phyloP scores from a whole-genome alignment of 225 moss, liverwort and hornwort genomes.

The Physcomitrellopsis africana region DNA sequence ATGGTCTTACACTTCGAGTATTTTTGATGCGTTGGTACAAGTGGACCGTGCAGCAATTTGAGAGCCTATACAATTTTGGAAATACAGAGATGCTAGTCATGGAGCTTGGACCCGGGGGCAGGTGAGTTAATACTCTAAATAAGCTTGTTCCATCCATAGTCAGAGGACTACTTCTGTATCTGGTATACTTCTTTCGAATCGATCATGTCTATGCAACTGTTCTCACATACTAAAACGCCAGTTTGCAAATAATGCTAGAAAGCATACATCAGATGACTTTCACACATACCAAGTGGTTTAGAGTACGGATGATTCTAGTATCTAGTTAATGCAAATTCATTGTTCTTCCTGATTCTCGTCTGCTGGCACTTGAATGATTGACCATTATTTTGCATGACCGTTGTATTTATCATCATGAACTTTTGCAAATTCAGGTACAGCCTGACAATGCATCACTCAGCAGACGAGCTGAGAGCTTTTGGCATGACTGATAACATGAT shows the following conservation, averaged over 20 bases:
- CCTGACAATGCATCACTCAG: conserved; percentile 85
- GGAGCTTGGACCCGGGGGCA: conserved; percentile 99
- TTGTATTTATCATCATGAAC: conserved; percentile 16
- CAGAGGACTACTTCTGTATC: background rate
- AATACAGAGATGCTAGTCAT: conserved; percentile 93
- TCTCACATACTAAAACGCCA: conserved; percentile 4
- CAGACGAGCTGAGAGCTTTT: conserved; percentile 83
- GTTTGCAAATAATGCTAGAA: background rate
- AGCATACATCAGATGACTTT: background rate
- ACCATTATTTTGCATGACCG: background rate
- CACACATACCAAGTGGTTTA: no score
- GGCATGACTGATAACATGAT: conserved; percentile 99
- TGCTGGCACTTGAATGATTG: background rate
- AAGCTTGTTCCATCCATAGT: conserved; percentile 7
- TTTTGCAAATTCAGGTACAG: conserved; percentile 70
- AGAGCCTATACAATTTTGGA: conserved; percentile 88
- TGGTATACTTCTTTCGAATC: conserved; percentile 11
- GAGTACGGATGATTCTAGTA: no score
- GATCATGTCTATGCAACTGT: conserved; percentile 9
- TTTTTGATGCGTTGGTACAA: conserved; percentile 99
- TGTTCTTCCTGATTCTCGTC: background rate
- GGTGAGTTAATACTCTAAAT: conserved; percentile 46
- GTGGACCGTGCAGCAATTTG: conserved; percentile 97
- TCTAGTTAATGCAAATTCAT: background rate
- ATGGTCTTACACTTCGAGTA: conserved; percentile 90